phyloP scores from a whole-genome alignment of 495 filamentous ascomycete genomes.

The Penicillium odoratum region DNA sequence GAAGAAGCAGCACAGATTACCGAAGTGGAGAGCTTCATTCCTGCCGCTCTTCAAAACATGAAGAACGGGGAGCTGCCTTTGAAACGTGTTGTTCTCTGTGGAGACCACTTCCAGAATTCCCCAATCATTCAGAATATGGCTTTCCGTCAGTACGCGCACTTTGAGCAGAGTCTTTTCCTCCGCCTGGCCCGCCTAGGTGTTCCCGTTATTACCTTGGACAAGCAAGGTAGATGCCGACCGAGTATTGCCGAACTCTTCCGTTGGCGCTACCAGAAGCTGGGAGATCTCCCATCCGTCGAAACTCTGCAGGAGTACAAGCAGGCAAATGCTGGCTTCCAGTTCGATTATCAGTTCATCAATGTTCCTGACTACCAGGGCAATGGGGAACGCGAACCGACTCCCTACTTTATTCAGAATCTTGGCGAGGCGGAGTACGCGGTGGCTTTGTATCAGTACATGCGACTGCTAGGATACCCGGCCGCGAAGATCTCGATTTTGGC shows the following conservation, averaged over 20 bases:
- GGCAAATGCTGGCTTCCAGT: conserved; percentile 89
- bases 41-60: conserved; percentile 79
- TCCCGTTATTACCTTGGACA: conserved; percentile 84
- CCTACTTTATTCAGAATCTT: conserved; percentile 96
- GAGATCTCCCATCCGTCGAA: conserved; percentile 74
- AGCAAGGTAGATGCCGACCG: conserved; percentile 85
- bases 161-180: conserved; percentile 93
- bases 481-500: conserved; percentile 86
- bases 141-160: conserved; percentile 93
- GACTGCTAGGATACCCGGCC: conserved; percentile 92
- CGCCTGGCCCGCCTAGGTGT: conserved; percentile 87
- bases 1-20: conserved; percentile 99
- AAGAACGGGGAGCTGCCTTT: conserved; percentile 71
- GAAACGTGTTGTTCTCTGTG: conserved; percentile 87
- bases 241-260: conserved; percentile 87
- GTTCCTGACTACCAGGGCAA: conserved; percentile 90
- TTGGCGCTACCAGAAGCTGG: conserved; percentile 86
- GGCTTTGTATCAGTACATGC: conserved; percentile 96
- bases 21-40: conserved; percentile 96
- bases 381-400: conserved; percentile 88
- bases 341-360: conserved; percentile 96
- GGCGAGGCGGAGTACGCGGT: conserved; percentile 97
- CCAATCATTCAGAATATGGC: conserved; percentile 94
- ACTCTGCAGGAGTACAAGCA: conserved; percentile 66
- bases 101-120: conserved; percentile 95